phyloP scores from a whole-genome alignment of 805 yeast genomes.

The Suhomyces sp. region DNA sequence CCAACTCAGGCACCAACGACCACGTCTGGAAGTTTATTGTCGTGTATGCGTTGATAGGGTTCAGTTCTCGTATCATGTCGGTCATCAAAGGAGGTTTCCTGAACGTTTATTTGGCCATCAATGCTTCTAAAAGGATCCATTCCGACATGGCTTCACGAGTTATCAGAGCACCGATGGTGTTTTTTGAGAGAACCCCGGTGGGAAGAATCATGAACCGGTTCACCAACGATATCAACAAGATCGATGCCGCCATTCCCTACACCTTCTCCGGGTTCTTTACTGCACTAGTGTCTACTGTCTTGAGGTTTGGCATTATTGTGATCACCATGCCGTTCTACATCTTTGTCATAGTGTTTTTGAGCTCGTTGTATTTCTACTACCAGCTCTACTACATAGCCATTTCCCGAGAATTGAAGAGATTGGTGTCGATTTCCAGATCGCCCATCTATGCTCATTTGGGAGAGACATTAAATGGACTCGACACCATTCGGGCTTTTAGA shows the following conservation, averaged over 20 bases:
- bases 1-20: constrained; percentile 14
- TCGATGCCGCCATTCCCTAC: constrained; percentile 23
- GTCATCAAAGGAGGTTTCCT: constrained; percentile 18
- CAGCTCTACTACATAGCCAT: constrained; percentile 24
- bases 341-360: constrained; percentile 16
- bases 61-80: constrained; percentile 12
- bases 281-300: constrained; percentile 15
- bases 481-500: constrained; percentile 25
- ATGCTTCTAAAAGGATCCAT: constrained; percentile 22
- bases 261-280: constrained; percentile 16
- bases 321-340: constrained; percentile 24
- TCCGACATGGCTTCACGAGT: constrained; percentile 24
- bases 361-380: constrained; percentile 21
- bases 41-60: constrained; percentile 16
- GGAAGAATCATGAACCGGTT: constrained; percentile 30
- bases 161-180: constrained; percentile 27
- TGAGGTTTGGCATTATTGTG: constrained; percentile 22
- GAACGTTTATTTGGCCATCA: constrained; percentile 20
- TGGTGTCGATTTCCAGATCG: constrained; percentile 22
- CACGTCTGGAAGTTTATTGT: constrained; percentile 17
- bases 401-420: constrained; percentile 26
- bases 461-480: constrained; percentile 27
- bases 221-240: constrained; percentile 22
- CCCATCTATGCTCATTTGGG: constrained; percentile 29
- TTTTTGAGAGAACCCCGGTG: constrained; percentile 29